Evolutionary conservation across 2,329 filamentous ascomycete species (phyloP).

Genomic region (Chrysoporthe cubensis): DNA sequence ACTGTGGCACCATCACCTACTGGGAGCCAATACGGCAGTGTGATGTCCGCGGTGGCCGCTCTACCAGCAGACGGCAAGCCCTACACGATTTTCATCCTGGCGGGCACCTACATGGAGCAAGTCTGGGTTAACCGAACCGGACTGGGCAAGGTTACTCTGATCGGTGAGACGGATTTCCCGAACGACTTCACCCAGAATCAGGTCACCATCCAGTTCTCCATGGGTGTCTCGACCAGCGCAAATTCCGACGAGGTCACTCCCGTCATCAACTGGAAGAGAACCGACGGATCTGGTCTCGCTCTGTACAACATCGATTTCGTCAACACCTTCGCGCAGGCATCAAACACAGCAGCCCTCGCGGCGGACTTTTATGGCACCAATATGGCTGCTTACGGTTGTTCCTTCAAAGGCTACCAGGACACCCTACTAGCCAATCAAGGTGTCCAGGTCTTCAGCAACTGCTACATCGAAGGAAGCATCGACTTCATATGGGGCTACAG

Average conservation of each 20-base stretch:
- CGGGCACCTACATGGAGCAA: constrained; percentile 48
- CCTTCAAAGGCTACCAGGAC: constrained; percentile 38
- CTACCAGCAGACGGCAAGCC: constrained; percentile 45
- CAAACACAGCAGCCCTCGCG: constrained; percentile 35
- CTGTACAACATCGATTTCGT: constrained; percentile 55
- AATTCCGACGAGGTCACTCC: constrained; percentile 48
- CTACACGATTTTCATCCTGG: constrained; percentile 45
- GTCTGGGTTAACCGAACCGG: constrained; percentile 45
- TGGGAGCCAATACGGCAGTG: constrained; percentile 43
- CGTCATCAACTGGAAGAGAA: constrained; percentile 49
- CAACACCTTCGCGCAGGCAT: constrained; percentile 36
- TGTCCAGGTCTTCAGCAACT: constrained; percentile 41
- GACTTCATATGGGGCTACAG: constrained; percentile 40
- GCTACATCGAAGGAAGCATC: constrained; percentile 39
- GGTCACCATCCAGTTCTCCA: constrained; percentile 42
- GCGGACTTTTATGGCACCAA: constrained; percentile 41
- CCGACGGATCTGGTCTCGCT: constrained; percentile 40
- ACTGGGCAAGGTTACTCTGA: constrained; percentile 39
- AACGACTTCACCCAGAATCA: constrained; percentile 43
- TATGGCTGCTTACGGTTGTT: constrained; percentile 39
- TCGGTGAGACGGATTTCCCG: constrained; percentile 38
- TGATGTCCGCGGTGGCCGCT: constrained; percentile 48
- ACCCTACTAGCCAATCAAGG: constrained; percentile 37
- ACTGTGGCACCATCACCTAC: neutral
- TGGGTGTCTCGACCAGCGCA: constrained; percentile 45